Percentiles rank a stretch among this genome's conserved stretches.
Conservation (phyloP, 1,139 yeast genomes). For the Magnusiomyces suaveolens region DNA sequence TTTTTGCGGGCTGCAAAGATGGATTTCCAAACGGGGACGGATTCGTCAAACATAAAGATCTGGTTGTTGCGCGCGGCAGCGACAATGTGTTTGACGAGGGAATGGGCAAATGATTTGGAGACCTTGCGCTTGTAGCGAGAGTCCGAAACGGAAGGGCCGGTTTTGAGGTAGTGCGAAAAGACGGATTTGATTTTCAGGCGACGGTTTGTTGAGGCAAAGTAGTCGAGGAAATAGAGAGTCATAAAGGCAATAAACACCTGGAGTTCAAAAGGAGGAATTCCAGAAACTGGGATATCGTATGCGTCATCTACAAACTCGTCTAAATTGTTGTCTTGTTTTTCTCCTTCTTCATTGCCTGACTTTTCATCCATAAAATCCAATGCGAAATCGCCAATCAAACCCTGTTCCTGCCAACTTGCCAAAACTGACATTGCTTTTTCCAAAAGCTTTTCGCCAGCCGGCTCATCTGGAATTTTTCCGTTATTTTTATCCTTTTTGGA, state of each 20-base stretch:
- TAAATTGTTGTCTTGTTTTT: constrained; percentile 8
- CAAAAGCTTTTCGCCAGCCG: constrained; percentile 16
- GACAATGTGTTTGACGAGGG: constrained; percentile 17
- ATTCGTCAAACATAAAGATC: constrained; percentile 16
- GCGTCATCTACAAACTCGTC: constrained; percentile 28
- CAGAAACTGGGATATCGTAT: constrained; percentile 25
- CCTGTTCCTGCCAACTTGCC: constrained; percentile 10
- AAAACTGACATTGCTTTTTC: constrained; percentile 10
- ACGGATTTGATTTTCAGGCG: constrained; percentile 10
- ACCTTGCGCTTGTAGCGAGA: constrained; percentile 4
- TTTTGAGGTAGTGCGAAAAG: constrained; percentile 12
- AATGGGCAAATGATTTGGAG: constrained; percentile 17
- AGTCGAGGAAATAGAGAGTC: constrained; percentile 3
- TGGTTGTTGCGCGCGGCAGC: background rate
- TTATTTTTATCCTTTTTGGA: constrained; percentile 7
- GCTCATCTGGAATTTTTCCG: background rate
- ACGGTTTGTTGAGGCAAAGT: constrained; percentile 4
- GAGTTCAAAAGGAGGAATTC: constrained; percentile 21
- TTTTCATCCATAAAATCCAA: background rate
- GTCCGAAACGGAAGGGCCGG: constrained; percentile 8
- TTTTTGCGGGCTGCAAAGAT: constrained; percentile 18
- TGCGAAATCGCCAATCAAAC: constrained; percentile 8
- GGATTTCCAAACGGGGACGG: constrained; percentile 16
- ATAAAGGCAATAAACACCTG: constrained; percentile 10
- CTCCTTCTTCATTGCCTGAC: background rate